A percentile compares a stretch with the other conserved stretches of the same genome.
Conservation (phyloP, 441 rosid species). For the Mallotus repandus region DNA sequence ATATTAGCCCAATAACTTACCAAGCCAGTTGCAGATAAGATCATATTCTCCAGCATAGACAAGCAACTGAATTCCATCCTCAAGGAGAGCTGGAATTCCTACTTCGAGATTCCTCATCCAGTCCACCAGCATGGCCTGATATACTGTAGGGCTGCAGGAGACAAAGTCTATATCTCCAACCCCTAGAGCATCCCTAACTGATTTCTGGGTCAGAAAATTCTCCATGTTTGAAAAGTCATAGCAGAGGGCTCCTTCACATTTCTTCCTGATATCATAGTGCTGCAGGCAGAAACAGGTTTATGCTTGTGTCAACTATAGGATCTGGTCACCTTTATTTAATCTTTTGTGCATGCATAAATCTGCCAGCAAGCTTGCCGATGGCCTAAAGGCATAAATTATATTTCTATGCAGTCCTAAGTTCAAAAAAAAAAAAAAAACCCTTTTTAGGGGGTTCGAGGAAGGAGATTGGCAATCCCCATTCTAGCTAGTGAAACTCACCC, state of each 20-base stretch:
- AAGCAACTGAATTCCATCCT: slow-evolving; percentile 84
- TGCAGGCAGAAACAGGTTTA: slow-evolving; percentile 32
- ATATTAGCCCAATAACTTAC: slow-evolving; percentile 33
- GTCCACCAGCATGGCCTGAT: slow-evolving; percentile 80
- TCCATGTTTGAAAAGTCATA: slow-evolving; percentile 96
- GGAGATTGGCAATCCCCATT: neutral
- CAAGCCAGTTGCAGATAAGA: slow-evolving; percentile 98
- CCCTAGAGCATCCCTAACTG: slow-evolving; percentile 71
- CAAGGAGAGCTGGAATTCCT: slow-evolving; percentile 84
- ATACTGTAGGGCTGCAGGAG: slow-evolving; percentile 75
- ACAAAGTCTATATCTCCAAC: slow-evolving; percentile 74
- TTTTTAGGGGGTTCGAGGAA: neutral
- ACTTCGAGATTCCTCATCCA: slow-evolving; percentile 93
- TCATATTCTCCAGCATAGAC: slow-evolving; percentile 96
- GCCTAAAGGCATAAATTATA: neutral
- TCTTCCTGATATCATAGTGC: slow-evolving; percentile 91
- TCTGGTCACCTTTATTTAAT: neutral
- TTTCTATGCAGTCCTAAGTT: neutral
- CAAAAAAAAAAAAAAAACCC: neutral
- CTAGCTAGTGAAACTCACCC: neutral
- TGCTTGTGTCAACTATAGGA: neutral
- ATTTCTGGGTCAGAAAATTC: slow-evolving; percentile 63
- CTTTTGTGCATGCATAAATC: neutral
- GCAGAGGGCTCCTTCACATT: slow-evolving; percentile 84
- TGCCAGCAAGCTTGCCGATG: neutral